Base-by-base conservation (phyloP, 2,329 filamentous ascomycete genomes). In the Ceratocystis albifundus region DNA sequence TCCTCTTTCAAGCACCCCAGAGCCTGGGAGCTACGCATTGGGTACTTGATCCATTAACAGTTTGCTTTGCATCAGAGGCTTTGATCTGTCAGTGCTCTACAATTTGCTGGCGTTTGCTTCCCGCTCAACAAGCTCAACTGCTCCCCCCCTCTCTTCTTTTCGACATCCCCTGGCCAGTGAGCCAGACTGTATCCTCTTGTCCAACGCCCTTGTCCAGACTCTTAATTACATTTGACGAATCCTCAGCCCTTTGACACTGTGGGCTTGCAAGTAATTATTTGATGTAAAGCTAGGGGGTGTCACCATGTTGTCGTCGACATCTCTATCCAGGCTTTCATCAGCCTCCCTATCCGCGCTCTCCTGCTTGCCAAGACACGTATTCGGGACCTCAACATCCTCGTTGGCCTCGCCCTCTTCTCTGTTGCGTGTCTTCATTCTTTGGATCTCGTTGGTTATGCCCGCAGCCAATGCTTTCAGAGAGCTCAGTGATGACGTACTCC, bases 401-500 rank as follows among this genome's bases (percentile, higher is more conserved):
- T 4, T 72, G 25, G 74, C 74, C 44, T 70, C 72, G 46, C 61
- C 61, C 17, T 32, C 25, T 25, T 50, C 61, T n/a, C 44, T 63
- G 30, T 10, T 63, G n/a, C 41, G 61, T 20, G 22, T 46, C 41
- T 46, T 48, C 28, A 25, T 63, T n/a, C 22, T 63, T 6, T 63
- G 61, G 61, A n/a, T n/a, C 25, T 63, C 41, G 10, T n/a, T 67
- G 28, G n/a, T 28, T n/a, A 64, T 67, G 65, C 41, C 65, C 10
- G 30, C 36, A 10, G 36, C 36, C 48, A 45, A 41, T n/a, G 66
- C 75, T 61, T 80, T 82, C 71, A 76, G 76, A 66, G 75, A 77
- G 59, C 80, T 97, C 67, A 89, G 90, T 45, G 88, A 96, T 76
- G 82, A 84, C 66, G 87, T 88, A 44, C 80, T 97, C 55, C 82